Conservation (phyloP, 1,284 basidiomycete genomes). For the Boletus smithii region DNA sequence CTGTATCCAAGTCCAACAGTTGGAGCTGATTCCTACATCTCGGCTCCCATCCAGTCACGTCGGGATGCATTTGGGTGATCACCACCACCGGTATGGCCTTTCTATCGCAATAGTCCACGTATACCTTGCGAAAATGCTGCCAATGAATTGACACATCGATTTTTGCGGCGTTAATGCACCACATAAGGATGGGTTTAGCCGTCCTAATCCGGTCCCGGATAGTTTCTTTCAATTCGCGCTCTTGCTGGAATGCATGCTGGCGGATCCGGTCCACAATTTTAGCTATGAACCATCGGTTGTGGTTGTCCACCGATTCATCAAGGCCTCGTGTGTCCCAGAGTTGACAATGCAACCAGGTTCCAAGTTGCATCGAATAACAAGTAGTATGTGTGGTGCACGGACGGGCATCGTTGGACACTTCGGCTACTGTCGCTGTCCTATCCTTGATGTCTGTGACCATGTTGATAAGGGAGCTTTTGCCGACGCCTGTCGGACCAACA, state of each 20-base stretch:
- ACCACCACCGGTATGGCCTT: slow-evolving; percentile 24
- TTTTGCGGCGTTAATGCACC: slow-evolving; percentile 28
- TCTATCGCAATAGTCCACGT: slow-evolving; percentile 26
- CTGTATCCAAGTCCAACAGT: slow-evolving; percentile 6
- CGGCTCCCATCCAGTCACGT: slow-evolving; percentile 14
- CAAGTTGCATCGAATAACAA: slow-evolving; percentile 11
- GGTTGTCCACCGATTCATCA: slow-evolving; percentile 19
- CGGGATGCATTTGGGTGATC: slow-evolving; percentile 15
- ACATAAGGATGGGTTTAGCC: slow-evolving; percentile 21
- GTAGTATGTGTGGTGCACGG: slow-evolving; percentile 21
- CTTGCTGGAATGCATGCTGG: slow-evolving; percentile 12
- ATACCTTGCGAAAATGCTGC: slow-evolving; percentile 25
- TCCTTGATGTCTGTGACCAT: slow-evolving; percentile 23
- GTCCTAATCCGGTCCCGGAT: slow-evolving; percentile 14
- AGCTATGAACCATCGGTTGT: slow-evolving; percentile 1
- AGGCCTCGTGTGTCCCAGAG: slow-evolving; percentile 31
- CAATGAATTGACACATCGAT: slow-evolving; percentile 19
- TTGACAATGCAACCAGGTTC: slow-evolving; percentile 4
- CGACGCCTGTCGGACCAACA: slow-evolving; percentile 27
- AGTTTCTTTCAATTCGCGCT: slow-evolving; percentile 19
- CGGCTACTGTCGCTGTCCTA: slow-evolving; percentile 2
- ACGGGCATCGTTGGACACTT: slow-evolving; percentile 17
- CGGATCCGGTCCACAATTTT: slow-evolving; percentile 16
- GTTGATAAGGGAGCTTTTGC: slow-evolving; percentile 28
- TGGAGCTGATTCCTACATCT: slow-evolving; percentile 19